Evolutionary conservation across 139 green algal species (phyloP).

Genomic region (Tetradesmus obliquus): DNA sequence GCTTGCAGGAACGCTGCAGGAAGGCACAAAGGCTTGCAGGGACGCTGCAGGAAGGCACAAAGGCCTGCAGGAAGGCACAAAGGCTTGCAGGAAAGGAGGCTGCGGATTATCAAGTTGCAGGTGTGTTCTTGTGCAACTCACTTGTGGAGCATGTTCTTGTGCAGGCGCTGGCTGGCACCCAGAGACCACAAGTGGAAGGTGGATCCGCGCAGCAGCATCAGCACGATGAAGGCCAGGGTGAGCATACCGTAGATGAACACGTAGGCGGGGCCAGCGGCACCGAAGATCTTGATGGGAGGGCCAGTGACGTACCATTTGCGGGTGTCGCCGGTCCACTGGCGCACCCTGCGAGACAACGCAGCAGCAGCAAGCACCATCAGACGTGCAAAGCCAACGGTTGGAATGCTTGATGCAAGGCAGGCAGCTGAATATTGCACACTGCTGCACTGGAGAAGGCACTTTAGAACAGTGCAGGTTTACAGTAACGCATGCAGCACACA

Average conservation of each 20-base stretch:
- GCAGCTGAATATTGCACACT: neutral
- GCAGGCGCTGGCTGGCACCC: conserved; percentile 33
- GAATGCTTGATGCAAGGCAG: conserved; percentile 9
- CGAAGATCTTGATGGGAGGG: conserved; percentile 10
- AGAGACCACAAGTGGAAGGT: conserved; percentile 55
- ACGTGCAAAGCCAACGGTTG: neutral
- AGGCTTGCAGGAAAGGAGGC: no score
- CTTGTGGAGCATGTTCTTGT: conserved; percentile 47
- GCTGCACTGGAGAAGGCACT: neutral
- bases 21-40: neutral
- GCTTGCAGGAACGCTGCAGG: neutral
- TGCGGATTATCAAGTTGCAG: neutral
- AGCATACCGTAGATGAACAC: conserved; percentile 55
- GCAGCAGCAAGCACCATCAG: neutral
- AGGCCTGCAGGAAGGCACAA: neutral
- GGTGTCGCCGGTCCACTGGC: conserved; percentile 54
- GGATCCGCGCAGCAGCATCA: conserved; percentile 65
- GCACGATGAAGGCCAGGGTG: conserved; percentile 53
- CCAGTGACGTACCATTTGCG: conserved; percentile 36
- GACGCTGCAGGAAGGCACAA: neutral
- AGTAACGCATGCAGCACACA: neutral
- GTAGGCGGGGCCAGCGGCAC: conserved; percentile 50
- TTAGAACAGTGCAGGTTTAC: neutral
- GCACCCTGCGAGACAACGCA: conserved; percentile 45
- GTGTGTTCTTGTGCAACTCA: neutral